Conservation (phyloP, 2,329 filamentous ascomycete species). For the Fusarium avenaceum region DNA sequence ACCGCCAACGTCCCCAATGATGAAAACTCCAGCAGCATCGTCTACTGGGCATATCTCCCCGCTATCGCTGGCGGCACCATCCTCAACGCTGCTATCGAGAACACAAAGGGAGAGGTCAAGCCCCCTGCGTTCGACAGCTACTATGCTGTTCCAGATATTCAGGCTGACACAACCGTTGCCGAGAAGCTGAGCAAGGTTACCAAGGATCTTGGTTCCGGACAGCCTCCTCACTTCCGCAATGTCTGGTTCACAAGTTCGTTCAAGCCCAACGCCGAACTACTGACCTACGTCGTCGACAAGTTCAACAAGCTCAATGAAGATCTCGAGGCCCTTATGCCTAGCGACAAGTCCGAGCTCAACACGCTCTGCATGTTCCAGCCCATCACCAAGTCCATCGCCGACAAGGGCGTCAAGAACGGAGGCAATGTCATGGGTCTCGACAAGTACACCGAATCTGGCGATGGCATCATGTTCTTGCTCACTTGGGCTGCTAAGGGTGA, state of each 20-base stretch:
- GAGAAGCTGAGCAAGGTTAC: conserved; percentile 50
- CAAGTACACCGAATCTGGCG: conserved; percentile 44
- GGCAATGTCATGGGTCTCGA: conserved; percentile 55
- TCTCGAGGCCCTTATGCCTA: conserved; percentile 47
- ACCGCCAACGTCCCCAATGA: conserved; percentile 51
- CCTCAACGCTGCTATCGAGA: conserved; percentile 52
- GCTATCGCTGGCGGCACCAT: conserved; percentile 49
- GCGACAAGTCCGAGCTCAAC: conserved; percentile 46
- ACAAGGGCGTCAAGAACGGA: conserved; percentile 51
- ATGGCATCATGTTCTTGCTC: conserved; percentile 53
- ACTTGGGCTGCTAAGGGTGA: conserved; percentile 52
- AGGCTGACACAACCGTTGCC: conserved; percentile 49
- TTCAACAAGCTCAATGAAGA: conserved; percentile 50
- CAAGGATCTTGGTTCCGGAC: conserved; percentile 49
- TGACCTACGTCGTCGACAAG: conserved; percentile 52
- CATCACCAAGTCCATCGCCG: conserved; percentile 50
- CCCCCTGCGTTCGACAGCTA: conserved; percentile 51
- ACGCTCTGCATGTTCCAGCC: conserved; percentile 54
- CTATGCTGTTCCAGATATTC: conserved; percentile 41
- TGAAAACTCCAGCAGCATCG: conserved; percentile 52
- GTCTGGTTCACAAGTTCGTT: conserved; percentile 56
- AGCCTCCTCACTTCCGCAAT: conserved; percentile 50
- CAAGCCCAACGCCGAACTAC: conserved; percentile 54
- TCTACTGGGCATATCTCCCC: conserved; percentile 54
- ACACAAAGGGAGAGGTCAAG: conserved; percentile 48